Conservation (phyloP, 805 yeast genomes). For the Clavispora phyllophila region DNA sequence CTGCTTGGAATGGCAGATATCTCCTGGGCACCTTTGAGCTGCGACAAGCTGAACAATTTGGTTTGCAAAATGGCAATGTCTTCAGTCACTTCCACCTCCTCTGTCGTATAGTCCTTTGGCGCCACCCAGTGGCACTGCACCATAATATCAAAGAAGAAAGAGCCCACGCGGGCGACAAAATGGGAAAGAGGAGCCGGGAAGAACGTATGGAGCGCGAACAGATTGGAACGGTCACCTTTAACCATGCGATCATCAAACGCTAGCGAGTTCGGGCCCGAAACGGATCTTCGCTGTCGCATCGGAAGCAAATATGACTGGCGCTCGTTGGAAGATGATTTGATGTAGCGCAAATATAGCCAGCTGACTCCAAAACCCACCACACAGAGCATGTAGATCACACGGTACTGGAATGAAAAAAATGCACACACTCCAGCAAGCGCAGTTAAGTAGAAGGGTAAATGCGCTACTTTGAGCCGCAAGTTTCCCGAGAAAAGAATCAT, state of each 20-base stretch:
- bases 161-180: conserved; percentile 17
- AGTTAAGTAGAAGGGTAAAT: conserved; percentile 30
- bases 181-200: conserved; percentile 38
- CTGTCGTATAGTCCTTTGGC: conserved; percentile 17
- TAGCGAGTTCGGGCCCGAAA: conserved; percentile 3
- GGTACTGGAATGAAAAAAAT: conserved; percentile 24
- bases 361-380: conserved; percentile 30
- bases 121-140: conserved; percentile 20
- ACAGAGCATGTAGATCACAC: conserved; percentile 19
- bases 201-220: conserved; percentile 34
- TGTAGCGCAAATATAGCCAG: conserved; percentile 38
- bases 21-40: conserved; percentile 37
- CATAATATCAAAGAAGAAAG: conserved; percentile 17
- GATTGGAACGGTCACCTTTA: conserved; percentile 25
- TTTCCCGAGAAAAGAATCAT: conserved; percentile 43
- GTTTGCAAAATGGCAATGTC: conserved; percentile 31
- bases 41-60: conserved; percentile 34
- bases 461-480: conserved; percentile 40
- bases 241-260: conserved; percentile 7
- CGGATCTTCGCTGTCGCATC: conserved; percentile 7
- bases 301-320: conserved; percentile 42
- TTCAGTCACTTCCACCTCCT: conserved; percentile 20
- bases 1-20: conserved; percentile 27
- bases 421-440: conserved; percentile 11
- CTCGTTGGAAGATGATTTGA: conserved; percentile 38